phyloP scores from a whole-genome alignment of 83 land plant genomes.

The Isoetes engelmannii region DNA sequence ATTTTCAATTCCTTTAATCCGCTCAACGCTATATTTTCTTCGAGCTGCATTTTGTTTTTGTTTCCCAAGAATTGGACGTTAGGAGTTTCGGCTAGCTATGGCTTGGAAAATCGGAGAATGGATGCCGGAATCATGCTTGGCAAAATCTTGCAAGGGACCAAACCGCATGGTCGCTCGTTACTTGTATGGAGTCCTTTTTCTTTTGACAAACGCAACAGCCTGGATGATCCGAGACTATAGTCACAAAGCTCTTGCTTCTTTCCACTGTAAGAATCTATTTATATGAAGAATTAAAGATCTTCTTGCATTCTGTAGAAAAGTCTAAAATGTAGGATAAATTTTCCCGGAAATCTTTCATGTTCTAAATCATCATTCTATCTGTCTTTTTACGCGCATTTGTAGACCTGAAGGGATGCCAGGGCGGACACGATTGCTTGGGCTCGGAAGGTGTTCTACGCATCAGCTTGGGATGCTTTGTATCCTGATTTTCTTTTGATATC shows the following conservation, averaged over 20 bases:
- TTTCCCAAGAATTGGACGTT: too few relatives aligned
- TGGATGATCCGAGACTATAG: constrained; percentile 80
- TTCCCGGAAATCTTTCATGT: too few relatives aligned
- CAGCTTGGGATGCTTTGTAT: constrained; percentile 86
- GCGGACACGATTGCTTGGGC: constrained; percentile 60
- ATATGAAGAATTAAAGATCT: too few relatives aligned
- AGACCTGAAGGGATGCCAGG: constrained; percentile 44
- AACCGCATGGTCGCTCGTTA: constrained; percentile 74
- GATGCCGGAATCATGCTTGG: constrained; percentile 42
- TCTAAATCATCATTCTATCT: too few relatives aligned
- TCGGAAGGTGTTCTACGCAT: constrained; percentile 77
- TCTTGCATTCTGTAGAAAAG: too few relatives aligned
- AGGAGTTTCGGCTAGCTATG: too few relatives aligned
- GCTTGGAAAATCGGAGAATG: constrained; percentile 12
- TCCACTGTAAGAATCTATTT: constrained; percentile 45
- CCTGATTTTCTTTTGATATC: constrained; percentile 20
- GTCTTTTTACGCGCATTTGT: neutral
- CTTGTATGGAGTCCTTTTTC: constrained; percentile 64
- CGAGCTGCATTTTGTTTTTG: too few relatives aligned
- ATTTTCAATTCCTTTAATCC: too few relatives aligned
- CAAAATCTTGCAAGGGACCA: constrained; percentile 46
- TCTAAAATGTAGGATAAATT: too few relatives aligned
- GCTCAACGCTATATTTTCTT: too few relatives aligned
- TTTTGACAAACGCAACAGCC: constrained; percentile 55
- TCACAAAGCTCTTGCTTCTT: constrained; percentile 39